Base-by-base conservation (phyloP, 225 moss, liverwort and hornwort species). In the Marchantia paleacea region DNA sequence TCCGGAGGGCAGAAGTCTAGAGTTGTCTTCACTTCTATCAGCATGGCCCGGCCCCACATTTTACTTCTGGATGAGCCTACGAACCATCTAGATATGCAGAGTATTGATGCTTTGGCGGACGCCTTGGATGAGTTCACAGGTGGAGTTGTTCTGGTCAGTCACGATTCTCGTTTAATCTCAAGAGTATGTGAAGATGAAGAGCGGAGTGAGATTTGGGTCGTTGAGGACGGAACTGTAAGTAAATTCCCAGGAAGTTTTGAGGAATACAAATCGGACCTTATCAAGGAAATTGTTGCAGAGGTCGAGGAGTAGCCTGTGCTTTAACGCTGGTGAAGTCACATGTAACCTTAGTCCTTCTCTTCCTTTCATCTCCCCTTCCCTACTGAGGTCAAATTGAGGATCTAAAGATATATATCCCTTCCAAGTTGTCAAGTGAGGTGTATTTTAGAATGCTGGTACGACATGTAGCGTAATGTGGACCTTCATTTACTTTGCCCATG, bases 21-120 rank as follows among this genome's bases (percentile, higher is more conserved):
- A 82, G 96, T 96, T 55, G 94, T 94, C 52, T 93, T 96, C 63
- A 96, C 96, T 30, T 94, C 96, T 53, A 96, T 96, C 78, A 90
- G 89, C 52, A 96, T 96, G 96, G 91, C 94, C 49, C 90, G 96
- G 7, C 96, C 96, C 39, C 96, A 96, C 72, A 96, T 96, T 67
- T 84, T 96, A 73, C 91, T 96, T 29, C 94, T 96, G 14, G 96
- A 96, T 71, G 96, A 96, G 73, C 96, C 94, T 58, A 96, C 96
- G 9, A 96, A 96, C 81, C 96, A 96, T 87, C 89, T 96, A 52
- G 94, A 96, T 71, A 96, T 96, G 96, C 96, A 96, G 85, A 96
- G 96, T 85, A 96, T 96, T 72, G 96, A 96, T 83, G 96, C 96
- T 11, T 86, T 94, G 85, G 96, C 96, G 54, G 93, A 94, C 84